Conservation (phyloP, 352 stramenopile species). For the Globisporangium camurandrum region DNA sequence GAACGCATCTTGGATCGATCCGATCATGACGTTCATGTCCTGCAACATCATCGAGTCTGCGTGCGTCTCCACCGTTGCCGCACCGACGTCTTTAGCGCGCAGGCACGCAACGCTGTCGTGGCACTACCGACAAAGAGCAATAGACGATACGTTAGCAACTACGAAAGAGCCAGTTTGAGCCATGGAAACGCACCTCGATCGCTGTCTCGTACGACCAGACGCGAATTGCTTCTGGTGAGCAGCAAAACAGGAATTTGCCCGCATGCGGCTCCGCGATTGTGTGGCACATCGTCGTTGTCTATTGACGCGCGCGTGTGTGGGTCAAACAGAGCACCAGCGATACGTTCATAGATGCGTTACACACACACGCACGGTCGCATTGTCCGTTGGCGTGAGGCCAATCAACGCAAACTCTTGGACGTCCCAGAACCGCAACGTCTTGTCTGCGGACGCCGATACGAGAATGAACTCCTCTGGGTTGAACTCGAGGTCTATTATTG, state of each 20-base stretch:
- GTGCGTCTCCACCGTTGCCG: constrained; percentile 46
- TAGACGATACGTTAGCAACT: too few relatives aligned
- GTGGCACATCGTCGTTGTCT: constrained; percentile 81
- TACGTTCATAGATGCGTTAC: neutral
- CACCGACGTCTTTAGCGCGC: constrained; percentile 42
- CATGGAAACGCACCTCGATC: constrained; percentile 25
- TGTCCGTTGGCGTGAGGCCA: constrained; percentile 73
- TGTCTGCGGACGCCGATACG: constrained; percentile 66
- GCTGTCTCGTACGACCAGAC: constrained; percentile 83
- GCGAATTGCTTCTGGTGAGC: constrained; percentile 65
- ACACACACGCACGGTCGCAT: constrained; percentile 37
- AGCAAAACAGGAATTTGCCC: constrained; percentile 74
- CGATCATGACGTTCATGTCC: constrained; percentile 79
- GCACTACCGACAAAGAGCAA: constrained; percentile 19
- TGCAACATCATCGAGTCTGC: constrained; percentile 72
- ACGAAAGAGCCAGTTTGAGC: too few relatives aligned
- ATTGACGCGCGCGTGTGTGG: neutral
- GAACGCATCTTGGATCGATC: constrained; percentile 74
- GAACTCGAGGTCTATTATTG: constrained; percentile 48
- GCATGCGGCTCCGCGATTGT: constrained; percentile 68
- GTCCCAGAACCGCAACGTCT: constrained; percentile 80
- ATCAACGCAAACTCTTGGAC: constrained; percentile 81
- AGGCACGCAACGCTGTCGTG: constrained; percentile 65
- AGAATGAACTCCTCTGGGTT: constrained; percentile 85
- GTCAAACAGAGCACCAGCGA: too few relatives aligned